A percentile compares a stretch with the other conserved stretches of the same genome.
Evolutionary conservation across 1,284 basidiomycete genomes (phyloP).

Genomic region (Phaffia rhodozyma): DNA sequence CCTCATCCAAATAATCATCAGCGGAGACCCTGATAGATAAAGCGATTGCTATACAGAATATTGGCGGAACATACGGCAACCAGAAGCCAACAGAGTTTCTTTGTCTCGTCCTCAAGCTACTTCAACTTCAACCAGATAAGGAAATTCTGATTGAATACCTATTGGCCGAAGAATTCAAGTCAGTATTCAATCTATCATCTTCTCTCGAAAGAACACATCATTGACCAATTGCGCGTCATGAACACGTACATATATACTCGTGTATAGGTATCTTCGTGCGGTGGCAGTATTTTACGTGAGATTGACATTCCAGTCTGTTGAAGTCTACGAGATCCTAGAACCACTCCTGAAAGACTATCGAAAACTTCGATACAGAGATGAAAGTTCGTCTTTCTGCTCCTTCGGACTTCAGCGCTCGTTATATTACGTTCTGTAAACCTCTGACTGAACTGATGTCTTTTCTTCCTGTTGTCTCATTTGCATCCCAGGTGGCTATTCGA

Average conservation of each 20-base stretch:
- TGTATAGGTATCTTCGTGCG: constrained; percentile 72
- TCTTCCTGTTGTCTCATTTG: neutral
- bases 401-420: constrained; percentile 10
- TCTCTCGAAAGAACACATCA: neutral
- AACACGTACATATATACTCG: neutral
- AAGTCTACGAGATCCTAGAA: constrained; percentile 87
- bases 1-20: constrained; percentile 26
- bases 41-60: constrained; percentile 64
- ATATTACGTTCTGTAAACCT: neutral
- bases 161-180: constrained; percentile 96
- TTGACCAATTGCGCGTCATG: neutral
- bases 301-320: constrained; percentile 77
- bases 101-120: constrained; percentile 79
- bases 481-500: constrained; percentile 55
- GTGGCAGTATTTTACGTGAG: constrained; percentile 89
- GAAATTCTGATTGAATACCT: constrained; percentile 93
- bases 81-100: constrained; percentile 85
- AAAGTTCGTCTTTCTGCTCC: constrained; percentile 45
- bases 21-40: constrained; percentile 90
- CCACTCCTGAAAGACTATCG: constrained; percentile 87
- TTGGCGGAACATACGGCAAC: constrained; percentile 90
- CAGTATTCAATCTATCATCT: constrained; percentile 30
- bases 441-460: constrained; percentile 1
- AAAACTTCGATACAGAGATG: constrained; percentile 70
- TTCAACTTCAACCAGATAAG: constrained; percentile 95